These are phyloP conservation scores for Tricholomella constricta DNA, from an alignment of 768 basidiomycete species.

Conservation along the genomic window DNA sequence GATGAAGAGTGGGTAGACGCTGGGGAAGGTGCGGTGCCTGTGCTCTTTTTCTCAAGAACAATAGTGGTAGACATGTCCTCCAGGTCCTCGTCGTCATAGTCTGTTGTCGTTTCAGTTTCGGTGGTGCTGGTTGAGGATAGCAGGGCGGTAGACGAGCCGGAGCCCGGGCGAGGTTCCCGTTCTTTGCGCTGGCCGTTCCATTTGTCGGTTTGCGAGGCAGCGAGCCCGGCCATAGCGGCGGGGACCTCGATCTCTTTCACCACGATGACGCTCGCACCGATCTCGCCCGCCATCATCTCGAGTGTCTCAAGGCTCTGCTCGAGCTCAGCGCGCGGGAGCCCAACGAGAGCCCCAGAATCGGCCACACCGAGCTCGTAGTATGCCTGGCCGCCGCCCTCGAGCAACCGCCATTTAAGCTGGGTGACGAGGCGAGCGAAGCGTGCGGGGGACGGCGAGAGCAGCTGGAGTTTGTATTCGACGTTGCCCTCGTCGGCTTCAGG, in stretches of 20 bases:
- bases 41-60: slow-evolving; percentile 26
- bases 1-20: slow-evolving; percentile 13
- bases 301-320: slow-evolving; percentile 84
- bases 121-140: slow-evolving; percentile 26
- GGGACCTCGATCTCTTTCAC: slow-evolving; percentile 88
- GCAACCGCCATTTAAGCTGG: slow-evolving; percentile 92
- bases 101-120: slow-evolving; percentile 34
- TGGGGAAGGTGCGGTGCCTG: slow-evolving; percentile 22
- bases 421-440: slow-evolving; percentile 87
- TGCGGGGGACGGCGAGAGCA: slow-evolving; percentile 72
- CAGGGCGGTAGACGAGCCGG: slow-evolving; percentile 28
- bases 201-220: slow-evolving; percentile 36
- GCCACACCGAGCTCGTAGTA: slow-evolving; percentile 85
- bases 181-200: slow-evolving; percentile 40
- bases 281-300: slow-evolving; percentile 92
- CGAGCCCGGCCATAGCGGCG: slow-evolving; percentile 45
- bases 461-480: slow-evolving; percentile 93
- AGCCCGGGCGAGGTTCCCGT: slow-evolving; percentile 30
- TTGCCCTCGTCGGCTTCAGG: slow-evolving; percentile 87
- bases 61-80: slow-evolving; percentile 34
- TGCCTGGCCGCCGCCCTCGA: slow-evolving; percentile 82
- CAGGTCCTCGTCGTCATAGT: slow-evolving; percentile 33
- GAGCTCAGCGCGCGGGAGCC: slow-evolving; percentile 72
- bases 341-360: slow-evolving; percentile 86
- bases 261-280: slow-evolving; percentile 89